Evolutionary conservation across 2,329 filamentous ascomycete genomes (phyloP), one percentile per base, ranked within the genome.

Genomic region (Fonsecaea pugnacius): DNA sequence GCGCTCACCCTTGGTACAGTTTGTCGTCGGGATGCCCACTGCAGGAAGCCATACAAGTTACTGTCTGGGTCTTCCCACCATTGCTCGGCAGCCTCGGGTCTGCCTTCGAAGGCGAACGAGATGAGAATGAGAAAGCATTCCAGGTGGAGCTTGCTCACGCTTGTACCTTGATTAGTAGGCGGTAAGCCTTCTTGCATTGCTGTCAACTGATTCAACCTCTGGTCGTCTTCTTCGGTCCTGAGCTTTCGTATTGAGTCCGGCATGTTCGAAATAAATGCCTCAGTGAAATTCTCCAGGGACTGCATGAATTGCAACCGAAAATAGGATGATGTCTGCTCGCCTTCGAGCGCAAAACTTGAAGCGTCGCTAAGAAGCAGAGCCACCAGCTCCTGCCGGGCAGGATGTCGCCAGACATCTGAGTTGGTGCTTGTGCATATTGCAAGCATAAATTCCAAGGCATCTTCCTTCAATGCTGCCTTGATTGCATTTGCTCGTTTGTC

Each of bases 1-100:
- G 94, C 93, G 66, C 92, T 95, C 64, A 96, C 93, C 27, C 96
- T 85, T n/a, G 95, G 95, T 0, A 96, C 97, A 0, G 96, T 96
- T 66, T 96, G 92, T 71, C 95, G 85, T 70, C 92, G 89, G 3
- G 95, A 96, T n/a, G 93, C 91, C 95, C 95, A 99, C 69, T 96
- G 91, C 75, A 99, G 84, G 74, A 99, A 99, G 0, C 95, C 95
- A 67, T 93, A 91, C 35, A 99, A 81, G 70, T 97, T 96, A 73
- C 92, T 92, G 72, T 99, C 95, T 1, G 90, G 88, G 73, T 97
- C 93, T 35, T 86, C 85, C 95, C 95, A 99, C 71, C 98, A 98
- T 52, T 89, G 90, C 72, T 91, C 87, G 9, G 93, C 91, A 30
- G 92, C 90, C 58, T 96, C 91, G 16, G 90, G 86, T 38, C 92